Conservation (phyloP, 1,284 basidiomycete species). For the Xerocomus nothofagi region DNA sequence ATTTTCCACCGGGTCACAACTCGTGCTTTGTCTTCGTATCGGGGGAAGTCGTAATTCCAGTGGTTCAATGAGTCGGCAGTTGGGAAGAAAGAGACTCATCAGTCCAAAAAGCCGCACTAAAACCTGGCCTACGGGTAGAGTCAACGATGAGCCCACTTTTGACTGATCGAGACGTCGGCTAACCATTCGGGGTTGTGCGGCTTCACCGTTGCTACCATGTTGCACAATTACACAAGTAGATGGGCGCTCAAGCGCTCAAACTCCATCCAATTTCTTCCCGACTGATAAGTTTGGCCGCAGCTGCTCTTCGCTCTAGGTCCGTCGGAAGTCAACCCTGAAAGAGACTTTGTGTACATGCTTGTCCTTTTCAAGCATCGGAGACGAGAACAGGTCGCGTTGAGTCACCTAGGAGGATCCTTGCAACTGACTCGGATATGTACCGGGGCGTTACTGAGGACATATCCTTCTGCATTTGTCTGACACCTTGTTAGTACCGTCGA, state of each 20-base stretch:
- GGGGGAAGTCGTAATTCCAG: neutral
- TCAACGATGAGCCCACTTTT: neutral
- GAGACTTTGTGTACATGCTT: neutral
- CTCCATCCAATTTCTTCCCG: neutral
- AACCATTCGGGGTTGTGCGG: neutral
- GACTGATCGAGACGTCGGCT: neutral
- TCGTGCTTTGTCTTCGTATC: too few relatives aligned
- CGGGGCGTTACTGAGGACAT: neutral
- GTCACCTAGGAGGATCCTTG: neutral
- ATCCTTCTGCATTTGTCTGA: neutral
- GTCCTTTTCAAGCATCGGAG: neutral
- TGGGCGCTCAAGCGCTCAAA: slow-evolving; percentile 2
- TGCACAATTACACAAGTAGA: neutral
- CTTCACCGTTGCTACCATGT: neutral
- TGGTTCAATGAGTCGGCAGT: neutral
- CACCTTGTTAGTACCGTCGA: neutral
- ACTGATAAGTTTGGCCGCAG: slow-evolving; percentile 4
- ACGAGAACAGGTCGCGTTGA: neutral
- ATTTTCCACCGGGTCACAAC: neutral
- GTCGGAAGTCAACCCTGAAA: neutral
- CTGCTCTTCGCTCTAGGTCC: neutral
- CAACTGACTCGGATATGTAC: too few relatives aligned
- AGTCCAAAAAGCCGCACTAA: neutral
- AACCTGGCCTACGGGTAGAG: neutral
- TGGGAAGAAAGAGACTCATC: neutral